Base-by-base conservation (phyloP, 805 yeast species). In the Lipomyces sp. region DNA sequence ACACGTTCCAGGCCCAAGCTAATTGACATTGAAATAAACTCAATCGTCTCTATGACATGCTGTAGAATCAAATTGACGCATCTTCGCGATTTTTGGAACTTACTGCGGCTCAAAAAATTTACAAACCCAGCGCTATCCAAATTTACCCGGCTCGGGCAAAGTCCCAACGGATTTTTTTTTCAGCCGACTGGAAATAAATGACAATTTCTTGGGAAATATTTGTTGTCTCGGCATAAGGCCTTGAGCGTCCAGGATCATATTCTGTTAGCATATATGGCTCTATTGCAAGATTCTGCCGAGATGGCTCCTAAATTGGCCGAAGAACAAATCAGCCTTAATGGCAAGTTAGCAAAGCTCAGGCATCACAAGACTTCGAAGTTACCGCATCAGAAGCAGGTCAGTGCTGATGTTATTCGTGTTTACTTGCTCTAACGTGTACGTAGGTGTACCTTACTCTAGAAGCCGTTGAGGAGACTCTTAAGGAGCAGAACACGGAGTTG, bases 391-490 rank as follows among this genome's bases (percentile, higher is more conserved):
- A 90, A 89, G 74, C 92, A 89, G 75, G 77, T 76, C 71, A 45
- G 76, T 30, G 11, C 10, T 0, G 48, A 13, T 42, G 24, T 42
- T n/a, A 50, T 15, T 34, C 62, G 6, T 15, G 8, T n/a, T 42
- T 30, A 35, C n/a, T 33, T 18, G 3, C 3, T 42, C 48, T 42
- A 42, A 42, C 18, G 15, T 6, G 29, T 18, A 4, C 24, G 1
- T 37, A 66, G 67, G 57, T 66, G 4, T 34, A 97, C 7, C 79
- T 91, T 34, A 87, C 94, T 64, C 82, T 95, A 59, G 84, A 89
- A 30, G 97, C 98, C 2, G 93, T 95, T 59, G 99, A 95, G 76
- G 97, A 91, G 72, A 90, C 90, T 72, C 83, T 95, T 55, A 82
- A 83, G 55, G 92, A 87, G 70, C 90, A 88, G 72, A 74, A 74